Base-by-base conservation (phyloP, 768 basidiomycete genomes). In the Clitopilus passeckerianus region DNA sequence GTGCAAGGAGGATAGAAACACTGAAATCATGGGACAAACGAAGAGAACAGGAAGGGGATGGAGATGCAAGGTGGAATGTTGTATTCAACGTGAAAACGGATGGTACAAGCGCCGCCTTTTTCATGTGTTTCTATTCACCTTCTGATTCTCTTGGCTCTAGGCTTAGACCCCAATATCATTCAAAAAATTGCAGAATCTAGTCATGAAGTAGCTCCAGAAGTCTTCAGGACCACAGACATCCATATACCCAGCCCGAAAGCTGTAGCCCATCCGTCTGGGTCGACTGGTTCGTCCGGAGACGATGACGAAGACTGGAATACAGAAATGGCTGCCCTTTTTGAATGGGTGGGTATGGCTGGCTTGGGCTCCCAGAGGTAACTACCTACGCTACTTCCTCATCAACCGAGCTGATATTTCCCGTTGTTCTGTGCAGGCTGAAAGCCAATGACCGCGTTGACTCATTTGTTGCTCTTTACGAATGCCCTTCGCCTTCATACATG, bases 291-390 rank as follows among this genome's bases (percentile, higher is more conserved):
- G 12, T 41, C 37, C 30, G 64, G 68, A 1, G 79, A 80, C 22
- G 70, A 61, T n/a, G 30, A 65, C 8, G 83, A 85, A 46, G 83
- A 85, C 58, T 84, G 84, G 78, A 68, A 79, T 6, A 72, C 74
- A 9, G 72, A 75, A 7, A 70, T 82, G 44, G 67, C 71, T 7
- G 70, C 66, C 2, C 70, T 89, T 15, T 86, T 87, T 56, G 90
- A 91, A 67, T 91, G 90, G 90, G 76, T 84, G 7, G 90, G 89
- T 6, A 80, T 91, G 83, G 86, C 83, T 2, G 77, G 76, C 59
- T 66, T 91, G 5, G 87, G 84, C 14, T 76, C 90, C 1, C 86
- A 88, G 66, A 77, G 90, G 90, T 86, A 34, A 18, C 57, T 44
- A 34, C 37, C 35, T 53, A 52, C 27, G 27, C n/a, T n/a, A 50